Conservation (phyloP, 768 basidiomycete species). For the Pleurotus tuber-regium region DNA sequence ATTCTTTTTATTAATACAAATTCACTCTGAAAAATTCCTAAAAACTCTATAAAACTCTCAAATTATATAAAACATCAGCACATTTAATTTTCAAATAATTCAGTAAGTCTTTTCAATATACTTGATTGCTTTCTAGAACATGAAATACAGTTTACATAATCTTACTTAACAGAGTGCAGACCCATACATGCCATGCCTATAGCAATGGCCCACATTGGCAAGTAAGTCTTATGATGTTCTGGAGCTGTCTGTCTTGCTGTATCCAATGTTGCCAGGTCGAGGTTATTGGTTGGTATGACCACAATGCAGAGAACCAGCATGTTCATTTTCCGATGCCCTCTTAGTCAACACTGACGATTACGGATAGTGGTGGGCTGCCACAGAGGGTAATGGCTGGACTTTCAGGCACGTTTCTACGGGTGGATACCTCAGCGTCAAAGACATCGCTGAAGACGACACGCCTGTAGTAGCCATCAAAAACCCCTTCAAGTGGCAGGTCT, state of each 20-base stretch:
- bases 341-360: not conserved
- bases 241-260: no score
- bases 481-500: slow-evolving; percentile 35
- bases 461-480: slow-evolving; percentile 25
- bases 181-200: no score
- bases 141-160: no score
- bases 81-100: slow-evolving; percentile 20
- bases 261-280: not conserved
- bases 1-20: no score
- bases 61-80: no score
- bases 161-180: no score
- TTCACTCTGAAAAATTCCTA: no score
- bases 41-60: no score
- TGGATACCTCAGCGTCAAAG: slow-evolving; percentile 28
- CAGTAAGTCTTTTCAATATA: no score
- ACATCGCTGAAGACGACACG: slow-evolving; percentile 24
- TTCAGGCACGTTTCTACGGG: slow-evolving; percentile 31
- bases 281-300: slow-evolving; percentile 39
- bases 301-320: slow-evolving; percentile 40
- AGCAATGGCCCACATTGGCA: slow-evolving; percentile 33
- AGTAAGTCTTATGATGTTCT: slow-evolving; percentile 23
- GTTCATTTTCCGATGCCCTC: slow-evolving; percentile 19
- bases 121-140: no score
- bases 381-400: slow-evolving; percentile 19
- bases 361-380: slow-evolving; percentile 34